Conservation (phyloP, 2,329 filamentous ascomycete species). For the Cladosporium cucumerinum region DNA sequence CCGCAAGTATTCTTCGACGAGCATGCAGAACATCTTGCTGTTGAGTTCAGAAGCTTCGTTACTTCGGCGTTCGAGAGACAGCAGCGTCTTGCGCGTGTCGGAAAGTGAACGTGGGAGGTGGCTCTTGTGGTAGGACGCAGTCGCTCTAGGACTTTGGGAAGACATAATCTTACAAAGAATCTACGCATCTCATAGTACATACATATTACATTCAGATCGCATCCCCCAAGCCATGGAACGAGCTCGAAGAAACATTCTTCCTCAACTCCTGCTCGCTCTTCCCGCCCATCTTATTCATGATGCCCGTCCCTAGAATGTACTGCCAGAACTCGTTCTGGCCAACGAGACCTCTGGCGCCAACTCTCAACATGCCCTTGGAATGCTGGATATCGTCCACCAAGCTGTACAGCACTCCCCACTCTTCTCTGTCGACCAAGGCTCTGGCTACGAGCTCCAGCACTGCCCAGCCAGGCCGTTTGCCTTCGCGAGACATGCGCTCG, state of each 20-base stretch:
- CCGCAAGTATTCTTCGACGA: neutral
- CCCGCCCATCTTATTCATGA: conserved; percentile 22
- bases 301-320: conserved; percentile 24
- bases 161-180: neutral
- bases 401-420: conserved; percentile 34
- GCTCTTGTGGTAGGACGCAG: no score
- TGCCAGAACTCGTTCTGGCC: conserved; percentile 32
- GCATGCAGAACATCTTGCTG: neutral
- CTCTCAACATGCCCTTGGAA: conserved; percentile 30
- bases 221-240: conserved; percentile 2
- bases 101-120: neutral
- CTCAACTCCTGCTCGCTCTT: conserved; percentile 15
- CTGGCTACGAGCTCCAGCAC: conserved; percentile 39
- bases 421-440: conserved; percentile 37
- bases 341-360: conserved; percentile 20
- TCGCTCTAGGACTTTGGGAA: no score
- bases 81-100: neutral
- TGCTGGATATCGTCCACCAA: conserved; percentile 39
- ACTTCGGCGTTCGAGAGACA: neutral
- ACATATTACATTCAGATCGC: neutral
- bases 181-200: neutral
- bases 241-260: neutral
- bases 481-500: conserved; percentile 37
- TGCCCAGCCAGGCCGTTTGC: conserved; percentile 42
- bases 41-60: neutral